Evolutionary conservation across 805 yeast species (phyloP), one percentile per base, ranked within the genome.

Genomic region (Metschnikowia amazonensis): DNA sequence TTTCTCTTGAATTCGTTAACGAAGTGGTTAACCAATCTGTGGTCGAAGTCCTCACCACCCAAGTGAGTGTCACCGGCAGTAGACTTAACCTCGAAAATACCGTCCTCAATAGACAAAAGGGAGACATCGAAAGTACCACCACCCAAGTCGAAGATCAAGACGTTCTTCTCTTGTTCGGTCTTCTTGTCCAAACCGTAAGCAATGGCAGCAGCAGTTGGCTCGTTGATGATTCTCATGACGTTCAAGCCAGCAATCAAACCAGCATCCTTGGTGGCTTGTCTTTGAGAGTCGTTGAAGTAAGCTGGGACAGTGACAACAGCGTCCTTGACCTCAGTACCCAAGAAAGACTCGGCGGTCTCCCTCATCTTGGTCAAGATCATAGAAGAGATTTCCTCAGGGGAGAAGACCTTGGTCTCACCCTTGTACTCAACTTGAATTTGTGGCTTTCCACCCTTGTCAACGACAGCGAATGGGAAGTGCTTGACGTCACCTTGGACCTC

Each of bases 31-130:
- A 89, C 90, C 64, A 89, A 84, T 70, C 89, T 82, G 76, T 79
- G 81, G 74, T 89, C 97, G 60, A 89, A 89, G 74, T 89, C 97
- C 76, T 89, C 96, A 81, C 97, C 97, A 80, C 97, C 97, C 72
- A 89, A 81, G 70, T 89, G 97, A 52, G 97, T 89, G 69, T 89
- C 96, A 84, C 96, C 96, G 51, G 95, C 89, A 52, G 96, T 71
- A 50, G 76, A 59, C 67, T 71, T 71, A 48, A 71, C 76, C 66
- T 71, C 75, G 58, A 71, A 71, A 55, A 71, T 69, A 68, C 76
- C 75, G 53, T 69, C 75, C 60, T 71, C 75, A 50, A 71, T 71
- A 48, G 75, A 67, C 59, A 71, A 67, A 49, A 71, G 62, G 43
- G 76, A 71, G 43, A 71, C 76, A 69, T 72, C 76, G 63, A 71